Percentiles rank a stretch among this genome's conserved stretches.
phyloP scores from a whole-genome alignment of 768 basidiomycete genomes.

The Phanerodontia chrysosporium region DNA sequence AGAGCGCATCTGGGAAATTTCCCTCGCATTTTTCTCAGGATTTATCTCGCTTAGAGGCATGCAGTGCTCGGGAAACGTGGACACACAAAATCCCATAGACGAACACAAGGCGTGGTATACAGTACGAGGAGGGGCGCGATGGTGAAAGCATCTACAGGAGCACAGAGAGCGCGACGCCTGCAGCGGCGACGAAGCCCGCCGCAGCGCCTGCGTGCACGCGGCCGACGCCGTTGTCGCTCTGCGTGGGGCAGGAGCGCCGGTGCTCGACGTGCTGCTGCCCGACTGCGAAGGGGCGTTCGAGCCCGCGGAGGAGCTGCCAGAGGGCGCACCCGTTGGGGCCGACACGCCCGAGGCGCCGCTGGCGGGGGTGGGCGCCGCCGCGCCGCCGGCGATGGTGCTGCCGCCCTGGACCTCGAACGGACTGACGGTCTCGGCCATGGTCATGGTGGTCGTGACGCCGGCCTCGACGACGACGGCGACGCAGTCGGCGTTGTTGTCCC shows the following conservation, averaged over 20 bases:
- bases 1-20: neutral
- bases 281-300: slow-evolving; percentile 4
- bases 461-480: slow-evolving; percentile 15
- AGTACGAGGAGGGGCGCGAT: no score
- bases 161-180: neutral
- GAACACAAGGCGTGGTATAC: neutral
- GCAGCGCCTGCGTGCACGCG: neutral
- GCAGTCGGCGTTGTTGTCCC: slow-evolving; percentile 26
- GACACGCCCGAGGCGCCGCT: neutral
- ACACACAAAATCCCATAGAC: neutral
- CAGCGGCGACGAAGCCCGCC: neutral
- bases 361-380: slow-evolving; percentile 20
- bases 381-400: neutral
- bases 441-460: slow-evolving; percentile 11
- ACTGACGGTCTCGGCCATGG: slow-evolving; percentile 20
- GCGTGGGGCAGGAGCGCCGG: neutral
- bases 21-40: neutral
- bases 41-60: neutral
- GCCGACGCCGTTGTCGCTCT: neutral
- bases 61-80: neutral
- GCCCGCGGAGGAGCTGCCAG: slow-evolving; percentile 3
- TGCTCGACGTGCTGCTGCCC: neutral
- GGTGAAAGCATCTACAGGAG: neutral
- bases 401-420: slow-evolving; percentile 27
- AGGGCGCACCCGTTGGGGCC: neutral